phyloP scores from a whole-genome alignment of 345 rosid genomes.

The Psidium guajava region DNA sequence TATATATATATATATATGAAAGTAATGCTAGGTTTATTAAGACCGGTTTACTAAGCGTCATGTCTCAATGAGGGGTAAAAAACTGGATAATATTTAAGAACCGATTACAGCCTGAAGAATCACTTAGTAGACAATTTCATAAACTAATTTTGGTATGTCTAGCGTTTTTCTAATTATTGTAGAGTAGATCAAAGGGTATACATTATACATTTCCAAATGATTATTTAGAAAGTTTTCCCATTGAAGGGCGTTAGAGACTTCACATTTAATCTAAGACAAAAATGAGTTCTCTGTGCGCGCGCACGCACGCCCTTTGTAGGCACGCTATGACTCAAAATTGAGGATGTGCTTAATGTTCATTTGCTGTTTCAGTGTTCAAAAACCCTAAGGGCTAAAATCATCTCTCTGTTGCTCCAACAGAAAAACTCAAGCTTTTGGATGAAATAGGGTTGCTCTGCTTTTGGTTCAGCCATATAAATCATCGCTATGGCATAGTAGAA shows the following conservation, averaged over 20 bases:
- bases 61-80: background rate
- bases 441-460: background rate
- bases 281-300: background rate
- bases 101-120: background rate
- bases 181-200: background rate
- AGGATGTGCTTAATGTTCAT: background rate
- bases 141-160: background rate
- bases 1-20: background rate
- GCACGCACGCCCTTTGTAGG: background rate
- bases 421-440: background rate
- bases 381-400: background rate
- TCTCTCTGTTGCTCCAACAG: background rate
- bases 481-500: background rate
- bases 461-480: background rate
- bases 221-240: background rate
- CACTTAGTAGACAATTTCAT: background rate
- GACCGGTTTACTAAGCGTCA: background rate
- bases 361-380: background rate
- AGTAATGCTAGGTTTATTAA: background rate
- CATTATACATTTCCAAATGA: background rate
- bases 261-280: background rate
- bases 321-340: background rate
- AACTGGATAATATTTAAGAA: background rate
- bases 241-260: background rate
- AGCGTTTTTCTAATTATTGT: background rate